phyloP scores from a whole-genome alignment of 768 basidiomycete species.

The Boletus patriciae region DNA sequence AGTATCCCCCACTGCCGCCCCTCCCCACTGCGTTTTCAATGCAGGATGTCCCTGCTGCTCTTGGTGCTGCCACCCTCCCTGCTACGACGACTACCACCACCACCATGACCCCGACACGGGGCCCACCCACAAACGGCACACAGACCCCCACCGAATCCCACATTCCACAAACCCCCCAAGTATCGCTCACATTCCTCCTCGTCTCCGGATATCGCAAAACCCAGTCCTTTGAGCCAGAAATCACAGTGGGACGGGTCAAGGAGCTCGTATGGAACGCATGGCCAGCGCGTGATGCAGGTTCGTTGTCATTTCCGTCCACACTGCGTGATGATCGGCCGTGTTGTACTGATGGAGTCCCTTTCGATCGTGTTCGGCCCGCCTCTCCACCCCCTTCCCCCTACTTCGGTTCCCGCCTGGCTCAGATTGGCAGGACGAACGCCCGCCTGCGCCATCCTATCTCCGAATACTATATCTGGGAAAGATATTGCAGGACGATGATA shows the following conservation, averaged over 20 bases:
- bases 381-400: no score
- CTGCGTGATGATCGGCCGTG: slow-evolving; percentile 14
- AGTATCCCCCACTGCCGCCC: slow-evolving; percentile 28
- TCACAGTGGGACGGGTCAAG: slow-evolving; percentile 74
- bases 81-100: slow-evolving; percentile 2
- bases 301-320: slow-evolving; percentile 14
- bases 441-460: slow-evolving; percentile 74
- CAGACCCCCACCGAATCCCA: slow-evolving; percentile 6
- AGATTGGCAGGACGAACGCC: slow-evolving; percentile 81
- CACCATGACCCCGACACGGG: slow-evolving; percentile 5
- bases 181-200: slow-evolving; percentile 68
- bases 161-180: slow-evolving; percentile 63
- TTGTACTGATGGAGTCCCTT: slow-evolving; percentile 12
- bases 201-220: slow-evolving; percentile 66
- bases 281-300: slow-evolving; percentile 56
- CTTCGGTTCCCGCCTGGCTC: background rate
- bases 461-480: slow-evolving; percentile 75
- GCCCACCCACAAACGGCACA: background rate
- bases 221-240: slow-evolving; percentile 75
- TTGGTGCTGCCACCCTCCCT: background rate
- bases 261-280: slow-evolving; percentile 84
- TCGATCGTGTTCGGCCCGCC: background rate
- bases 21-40: slow-evolving; percentile 13
- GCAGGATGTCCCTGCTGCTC: background rate
- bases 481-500: slow-evolving; percentile 84